Base-by-base conservation (phyloP, 495 filamentous ascomycete species). In the Neurospora sp. region DNA sequence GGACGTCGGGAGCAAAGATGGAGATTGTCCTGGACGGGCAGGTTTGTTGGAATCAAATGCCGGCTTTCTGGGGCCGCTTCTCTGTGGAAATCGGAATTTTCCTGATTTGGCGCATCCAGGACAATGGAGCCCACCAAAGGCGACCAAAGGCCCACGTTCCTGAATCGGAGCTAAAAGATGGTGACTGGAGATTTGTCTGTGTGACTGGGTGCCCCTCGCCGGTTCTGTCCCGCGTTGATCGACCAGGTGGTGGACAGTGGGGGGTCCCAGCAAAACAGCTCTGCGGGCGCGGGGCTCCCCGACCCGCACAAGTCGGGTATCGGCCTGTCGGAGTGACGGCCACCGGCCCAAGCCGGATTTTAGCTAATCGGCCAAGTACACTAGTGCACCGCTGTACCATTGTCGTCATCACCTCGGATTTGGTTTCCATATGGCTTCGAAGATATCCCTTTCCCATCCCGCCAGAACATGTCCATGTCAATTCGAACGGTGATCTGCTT, bases 81-180 rank as follows among this genome's bases (percentile, higher is more conserved):
- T 36, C 69, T 39, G 8, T 28, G 37, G 70, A 21, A 31, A 39
- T 71, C 17, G 24, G 28, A 71, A 42, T 31, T 71, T 42, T 48
- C 70, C 39, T 39, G 36, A 39, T 74, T 48, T 74, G 72, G 76
- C 74, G 74, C 70, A 71, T 42, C 39, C 70, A 42, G 54, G 54
- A 62, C 54, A 31, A 62, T 34, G 54, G 54, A 62, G 54, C 28
- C 54, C 54, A 62, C 24, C 54, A 62, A 34, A 24, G 42, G 39
- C 34, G 73, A 66, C 74, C 36, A 71, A 71, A 71, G 62, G 70
- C 69, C 82, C 82, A 84, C 82, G 83, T 84, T 84, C 83, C 83
- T 83, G 75, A 74, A 84, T 83, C 83, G 82, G 83, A 83, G 78
- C 73, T 73, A 62, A 62, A 17, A 31, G 24, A 31, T 70, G 15